phyloP scores from a whole-genome alignment of 2,329 filamentous ascomycete genomes.

The Fusarium nisikadoi region DNA sequence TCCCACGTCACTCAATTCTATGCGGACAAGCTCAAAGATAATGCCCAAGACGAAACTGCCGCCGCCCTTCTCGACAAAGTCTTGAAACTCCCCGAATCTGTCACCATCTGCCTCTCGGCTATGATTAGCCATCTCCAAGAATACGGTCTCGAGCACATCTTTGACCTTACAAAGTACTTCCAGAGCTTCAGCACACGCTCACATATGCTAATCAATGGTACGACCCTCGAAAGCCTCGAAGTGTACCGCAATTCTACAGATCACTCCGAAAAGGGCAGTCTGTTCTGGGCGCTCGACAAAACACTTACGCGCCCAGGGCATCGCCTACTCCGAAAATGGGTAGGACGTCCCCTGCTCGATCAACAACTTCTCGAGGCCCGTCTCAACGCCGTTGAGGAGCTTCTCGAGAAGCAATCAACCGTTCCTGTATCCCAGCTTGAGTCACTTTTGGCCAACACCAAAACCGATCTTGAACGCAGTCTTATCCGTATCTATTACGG shows the following conservation, averaged over 20 bases:
- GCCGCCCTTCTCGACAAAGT: slow-evolving; percentile 84
- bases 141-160: slow-evolving; percentile 94
- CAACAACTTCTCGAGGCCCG: slow-evolving; percentile 79
- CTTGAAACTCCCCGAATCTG: slow-evolving; percentile 82
- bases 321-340: slow-evolving; percentile 90
- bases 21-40: slow-evolving; percentile 80
- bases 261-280: slow-evolving; percentile 82
- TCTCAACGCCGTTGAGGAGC: slow-evolving; percentile 85
- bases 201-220: slow-evolving; percentile 96
- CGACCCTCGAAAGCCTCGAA: slow-evolving; percentile 91
- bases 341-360: slow-evolving; percentile 88
- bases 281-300: slow-evolving; percentile 96
- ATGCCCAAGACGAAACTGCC: slow-evolving; percentile 64
- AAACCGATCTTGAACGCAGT: slow-evolving; percentile 88
- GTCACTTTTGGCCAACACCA: slow-evolving; percentile 75
- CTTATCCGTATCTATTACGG: slow-evolving; percentile 97
- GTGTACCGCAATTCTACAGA: slow-evolving; percentile 97
- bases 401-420: slow-evolving; percentile 75
- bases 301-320: slow-evolving; percentile 91
- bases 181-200: slow-evolving; percentile 93
- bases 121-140: slow-evolving; percentile 96
- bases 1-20: slow-evolving; percentile 95
- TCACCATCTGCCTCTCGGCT: slow-evolving; percentile 91
- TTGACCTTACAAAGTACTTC: slow-evolving; percentile 96
- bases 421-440: slow-evolving; percentile 78